These are phyloP conservation scores for Nicotiana paniculata DNA, from an alignment of 257 asterid genomes.

Conservation along the genomic window DNA sequence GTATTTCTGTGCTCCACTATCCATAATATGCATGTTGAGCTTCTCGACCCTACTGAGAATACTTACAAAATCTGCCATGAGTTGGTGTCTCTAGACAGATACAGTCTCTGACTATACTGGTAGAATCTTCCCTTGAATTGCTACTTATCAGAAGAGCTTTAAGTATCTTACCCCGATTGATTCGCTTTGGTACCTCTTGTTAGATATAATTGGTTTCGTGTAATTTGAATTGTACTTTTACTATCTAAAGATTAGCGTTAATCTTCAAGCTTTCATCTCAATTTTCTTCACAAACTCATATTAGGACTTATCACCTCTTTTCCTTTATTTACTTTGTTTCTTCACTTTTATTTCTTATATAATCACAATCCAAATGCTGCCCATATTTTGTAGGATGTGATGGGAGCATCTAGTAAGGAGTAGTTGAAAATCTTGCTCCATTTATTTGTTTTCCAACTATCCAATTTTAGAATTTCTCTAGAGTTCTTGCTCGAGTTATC, in stretches of 20 bases:
- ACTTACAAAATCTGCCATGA: background rate
- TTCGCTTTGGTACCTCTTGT: background rate
- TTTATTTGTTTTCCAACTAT: background rate
- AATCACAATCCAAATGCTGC: background rate
- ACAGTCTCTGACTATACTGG: background rate
- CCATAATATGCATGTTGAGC: too few relatives aligned
- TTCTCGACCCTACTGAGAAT: too few relatives aligned
- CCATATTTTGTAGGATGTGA: background rate
- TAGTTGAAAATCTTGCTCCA: background rate
- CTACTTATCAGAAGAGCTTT: background rate
- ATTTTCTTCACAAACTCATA: background rate
- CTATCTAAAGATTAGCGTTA: background rate
- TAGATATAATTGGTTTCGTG: background rate
- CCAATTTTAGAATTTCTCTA: background rate
- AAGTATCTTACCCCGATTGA: background rate
- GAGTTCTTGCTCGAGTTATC: background rate
- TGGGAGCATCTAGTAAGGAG: background rate
- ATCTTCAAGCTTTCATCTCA: background rate
- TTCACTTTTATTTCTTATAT: background rate
- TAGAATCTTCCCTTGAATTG: background rate
- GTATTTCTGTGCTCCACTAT: too few relatives aligned
- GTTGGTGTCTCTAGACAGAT: background rate
- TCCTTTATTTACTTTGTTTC: background rate
- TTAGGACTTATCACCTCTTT: background rate
- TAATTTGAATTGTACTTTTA: background rate